Percentiles rank a stretch among this genome's conserved stretches.
These are phyloP conservation scores for Russula sp. DNA, from an alignment of 768 basidiomycete species.

Conservation along the genomic window DNA sequence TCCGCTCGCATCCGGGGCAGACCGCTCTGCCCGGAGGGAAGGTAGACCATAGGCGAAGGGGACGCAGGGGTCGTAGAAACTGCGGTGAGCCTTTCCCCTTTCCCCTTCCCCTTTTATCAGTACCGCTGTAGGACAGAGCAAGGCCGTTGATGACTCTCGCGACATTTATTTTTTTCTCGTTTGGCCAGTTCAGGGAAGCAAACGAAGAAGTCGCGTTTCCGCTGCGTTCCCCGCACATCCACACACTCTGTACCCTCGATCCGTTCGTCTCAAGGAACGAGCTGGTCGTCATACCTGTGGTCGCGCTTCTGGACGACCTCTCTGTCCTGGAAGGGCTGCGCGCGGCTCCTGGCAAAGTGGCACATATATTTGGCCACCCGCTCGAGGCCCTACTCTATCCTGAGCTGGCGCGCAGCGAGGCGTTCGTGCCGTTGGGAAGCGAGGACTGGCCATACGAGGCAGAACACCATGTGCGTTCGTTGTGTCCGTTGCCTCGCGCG, in stretches of 20 bases:
- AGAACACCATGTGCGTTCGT: constrained; percentile 52
- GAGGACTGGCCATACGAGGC: constrained; percentile 79
- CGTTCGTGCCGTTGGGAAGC: constrained; percentile 49
- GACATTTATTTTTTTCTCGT: not conserved
- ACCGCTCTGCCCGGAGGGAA: constrained; percentile 83
- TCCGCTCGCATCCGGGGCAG: constrained; percentile 73
- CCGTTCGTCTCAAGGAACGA: constrained; percentile 64
- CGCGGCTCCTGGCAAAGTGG: constrained; percentile 65
- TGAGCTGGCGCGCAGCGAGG: constrained; percentile 37
- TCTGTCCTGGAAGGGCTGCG: constrained; percentile 46
- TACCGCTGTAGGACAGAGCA: constrained; percentile 27
- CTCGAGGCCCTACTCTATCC: constrained; percentile 69
- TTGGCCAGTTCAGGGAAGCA: constrained; percentile 70
- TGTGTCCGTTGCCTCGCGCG: no score
- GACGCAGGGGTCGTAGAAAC: constrained; percentile 62
- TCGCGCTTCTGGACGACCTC: constrained; percentile 58
- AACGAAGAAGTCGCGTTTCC: constrained; percentile 79
- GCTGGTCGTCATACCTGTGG: constrained; percentile 72
- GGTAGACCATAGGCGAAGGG: constrained; percentile 54
- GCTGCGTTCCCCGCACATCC: constrained; percentile 46
- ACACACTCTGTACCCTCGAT: constrained; percentile 55
- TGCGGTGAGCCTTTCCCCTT: constrained; percentile 50
- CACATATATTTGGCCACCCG: constrained; percentile 74
- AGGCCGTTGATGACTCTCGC: no score
- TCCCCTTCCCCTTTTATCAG: constrained; percentile 31